Evolutionary conservation across 139 green algal species (phyloP).

Genomic region (Eudorina sp.): DNA sequence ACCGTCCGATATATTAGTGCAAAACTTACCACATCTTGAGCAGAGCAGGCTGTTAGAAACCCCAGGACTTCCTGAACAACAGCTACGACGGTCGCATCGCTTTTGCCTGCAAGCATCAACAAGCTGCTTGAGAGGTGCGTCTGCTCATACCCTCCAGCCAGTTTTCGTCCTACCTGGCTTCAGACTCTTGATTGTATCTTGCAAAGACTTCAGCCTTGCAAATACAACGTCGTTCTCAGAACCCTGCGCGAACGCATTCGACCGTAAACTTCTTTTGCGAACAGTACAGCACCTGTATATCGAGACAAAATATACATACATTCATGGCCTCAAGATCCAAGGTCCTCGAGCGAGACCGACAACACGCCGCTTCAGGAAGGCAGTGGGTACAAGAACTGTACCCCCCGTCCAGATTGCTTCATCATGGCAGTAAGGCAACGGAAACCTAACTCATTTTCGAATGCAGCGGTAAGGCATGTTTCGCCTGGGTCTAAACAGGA

Average conservation of each 20-base stretch:
- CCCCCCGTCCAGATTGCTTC: too few species aligned
- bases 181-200: neutral
- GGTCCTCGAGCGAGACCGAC: too few species aligned
- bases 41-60: neutral
- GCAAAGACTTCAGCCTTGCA: neutral
- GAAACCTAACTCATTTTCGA: too few species aligned
- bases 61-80: slow-evolving; percentile 31
- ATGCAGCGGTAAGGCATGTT: too few species aligned
- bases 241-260: neutral
- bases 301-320: too few species aligned
- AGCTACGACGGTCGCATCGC: slow-evolving; percentile 17
- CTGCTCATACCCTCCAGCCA: neutral
- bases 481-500: too few species aligned
- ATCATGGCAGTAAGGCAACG: too few species aligned
- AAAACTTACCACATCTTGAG: slow-evolving; percentile 31
- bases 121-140: neutral
- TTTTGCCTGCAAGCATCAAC: neutral
- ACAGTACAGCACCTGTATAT: too few species aligned
- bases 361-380: too few species aligned
- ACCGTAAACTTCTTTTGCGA: too few species aligned
- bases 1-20: neutral
- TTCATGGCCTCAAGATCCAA: too few species aligned
- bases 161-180: slow-evolving; percentile 13
- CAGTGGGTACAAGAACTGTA: too few species aligned
- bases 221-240: slow-evolving; percentile 29